Conservation (phyloP, 441 rosid genomes). For the Flueggea neowawraea region DNA sequence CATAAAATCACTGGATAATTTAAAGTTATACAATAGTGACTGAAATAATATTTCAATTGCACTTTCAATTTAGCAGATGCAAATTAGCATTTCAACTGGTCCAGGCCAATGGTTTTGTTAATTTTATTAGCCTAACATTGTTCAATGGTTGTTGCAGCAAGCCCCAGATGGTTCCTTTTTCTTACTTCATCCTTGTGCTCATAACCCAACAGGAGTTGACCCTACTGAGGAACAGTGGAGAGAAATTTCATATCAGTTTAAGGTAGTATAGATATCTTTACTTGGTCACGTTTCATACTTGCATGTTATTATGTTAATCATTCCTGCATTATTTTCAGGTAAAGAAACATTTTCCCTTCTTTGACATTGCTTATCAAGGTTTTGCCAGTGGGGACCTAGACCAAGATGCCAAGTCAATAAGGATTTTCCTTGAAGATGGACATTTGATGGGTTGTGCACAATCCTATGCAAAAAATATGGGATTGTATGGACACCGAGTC, state of each 20-base stretch:
- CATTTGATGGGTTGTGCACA: slow-evolving; percentile 58
- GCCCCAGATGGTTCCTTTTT: slow-evolving; percentile 69
- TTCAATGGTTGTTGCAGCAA: slow-evolving; percentile 30
- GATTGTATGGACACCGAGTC: slow-evolving; percentile 53
- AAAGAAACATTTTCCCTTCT: slow-evolving; percentile 66
- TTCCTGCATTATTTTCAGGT: slow-evolving; percentile 26
- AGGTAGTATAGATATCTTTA: slow-evolving; percentile 24
- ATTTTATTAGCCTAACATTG: slow-evolving; percentile 3
- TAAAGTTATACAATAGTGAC: too few relatives aligned
- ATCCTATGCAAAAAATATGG: slow-evolving; percentile 69
- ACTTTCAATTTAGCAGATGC: too few relatives aligned
- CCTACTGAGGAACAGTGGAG: slow-evolving; percentile 64
- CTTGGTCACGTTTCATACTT: background rate
- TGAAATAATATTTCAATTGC: too few relatives aligned
- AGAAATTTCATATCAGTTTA: slow-evolving; percentile 53
- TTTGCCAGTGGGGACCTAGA: slow-evolving; percentile 56
- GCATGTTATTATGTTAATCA: background rate
- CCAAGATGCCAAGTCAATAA: slow-evolving; percentile 43
- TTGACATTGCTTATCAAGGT: slow-evolving; percentile 79
- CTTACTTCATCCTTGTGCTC: slow-evolving; percentile 70
- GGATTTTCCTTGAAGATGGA: slow-evolving; percentile 59
- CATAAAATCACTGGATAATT: too few relatives aligned
- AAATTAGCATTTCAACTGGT: too few relatives aligned
- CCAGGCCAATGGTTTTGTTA: background rate
- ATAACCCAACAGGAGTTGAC: slow-evolving; percentile 64